Conservation (phyloP, 306 rosid genomes). For the Vicia faba region DNA sequence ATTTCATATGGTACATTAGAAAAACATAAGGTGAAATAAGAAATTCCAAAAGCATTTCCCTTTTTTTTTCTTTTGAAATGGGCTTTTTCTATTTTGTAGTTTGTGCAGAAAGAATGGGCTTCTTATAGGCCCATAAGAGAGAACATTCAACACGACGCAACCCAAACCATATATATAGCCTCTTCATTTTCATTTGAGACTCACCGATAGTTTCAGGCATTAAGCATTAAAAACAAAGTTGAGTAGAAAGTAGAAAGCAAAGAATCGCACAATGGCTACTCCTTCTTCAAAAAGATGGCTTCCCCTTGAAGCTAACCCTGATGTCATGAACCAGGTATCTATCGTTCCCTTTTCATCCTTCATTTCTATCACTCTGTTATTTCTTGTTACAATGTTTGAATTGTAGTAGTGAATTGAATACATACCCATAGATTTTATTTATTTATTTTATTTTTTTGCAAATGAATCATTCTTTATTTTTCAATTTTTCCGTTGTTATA, state of each 20-base stretch:
- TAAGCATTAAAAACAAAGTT: neutral
- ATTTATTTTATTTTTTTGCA: neutral
- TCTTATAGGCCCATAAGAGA: neutral
- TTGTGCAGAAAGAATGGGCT: neutral
- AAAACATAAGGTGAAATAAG: too few species aligned
- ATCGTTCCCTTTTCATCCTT: neutral
- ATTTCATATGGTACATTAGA: too few species aligned
- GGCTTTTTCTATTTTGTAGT: too few species aligned
- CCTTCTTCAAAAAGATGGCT: constrained; percentile 83
- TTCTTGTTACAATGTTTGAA: constrained; percentile 5
- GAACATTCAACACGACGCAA: neutral
- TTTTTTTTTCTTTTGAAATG: too few species aligned
- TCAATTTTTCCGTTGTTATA: neutral
- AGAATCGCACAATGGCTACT: constrained; percentile 56
- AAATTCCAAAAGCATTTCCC: too few species aligned
- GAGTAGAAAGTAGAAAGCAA: neutral
- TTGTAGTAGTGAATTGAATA: neutral
- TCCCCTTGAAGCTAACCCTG: constrained; percentile 99
- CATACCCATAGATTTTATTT: neutral
- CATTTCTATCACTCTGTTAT: neutral
- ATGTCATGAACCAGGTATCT: constrained; percentile 87
- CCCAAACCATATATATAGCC: neutral
- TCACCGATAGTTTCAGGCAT: neutral
- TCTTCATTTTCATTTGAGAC: neutral
- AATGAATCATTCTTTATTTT: neutral